Conservation (phyloP, 2,329 filamentous ascomycete genomes). For the Shiraia bambusicola region DNA sequence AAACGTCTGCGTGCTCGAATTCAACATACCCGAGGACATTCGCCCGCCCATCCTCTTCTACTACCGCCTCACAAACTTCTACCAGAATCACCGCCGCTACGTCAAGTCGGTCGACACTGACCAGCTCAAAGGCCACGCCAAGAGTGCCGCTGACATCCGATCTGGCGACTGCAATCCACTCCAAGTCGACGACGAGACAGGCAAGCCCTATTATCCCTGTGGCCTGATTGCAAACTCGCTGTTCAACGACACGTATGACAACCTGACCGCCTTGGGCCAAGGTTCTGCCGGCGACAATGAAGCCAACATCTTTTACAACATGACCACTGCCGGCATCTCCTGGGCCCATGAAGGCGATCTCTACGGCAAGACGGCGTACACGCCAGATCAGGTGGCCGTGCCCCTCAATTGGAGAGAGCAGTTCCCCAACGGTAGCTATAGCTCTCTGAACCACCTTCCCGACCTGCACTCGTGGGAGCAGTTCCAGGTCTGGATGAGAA, state of each 20-base stretch:
- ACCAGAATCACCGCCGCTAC: conserved; percentile 97
- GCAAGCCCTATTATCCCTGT: conserved; percentile 86
- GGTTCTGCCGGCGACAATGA: conserved; percentile 42
- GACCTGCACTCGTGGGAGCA: conserved; percentile 74
- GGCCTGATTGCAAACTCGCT: conserved; percentile 94
- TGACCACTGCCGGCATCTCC: conserved; percentile 78
- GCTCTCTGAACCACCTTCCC: conserved; percentile 63
- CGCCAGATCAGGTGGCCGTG: conserved; percentile 66
- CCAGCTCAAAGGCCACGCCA: conserved; percentile 74
- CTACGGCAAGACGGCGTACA: conserved; percentile 71
- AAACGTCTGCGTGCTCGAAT: conserved; percentile 69
- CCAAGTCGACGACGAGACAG: conserved; percentile 34
- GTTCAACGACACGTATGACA: conserved; percentile 89
- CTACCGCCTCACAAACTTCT: conserved; percentile 96
- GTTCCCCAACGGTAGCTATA: conserved; percentile 69
- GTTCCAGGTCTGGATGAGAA: conserved; percentile 99
- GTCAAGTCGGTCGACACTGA: conserved; percentile 83
- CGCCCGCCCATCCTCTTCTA: conserved; percentile 84
- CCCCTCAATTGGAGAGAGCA: conserved; percentile 81
- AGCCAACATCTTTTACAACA: conserved; percentile 61
- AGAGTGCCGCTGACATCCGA: conserved; percentile 62
- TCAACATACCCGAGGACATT: conserved; percentile 77
- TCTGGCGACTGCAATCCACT: conserved; percentile 76
- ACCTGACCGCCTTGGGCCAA: conserved; percentile 62
- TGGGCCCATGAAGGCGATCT: conserved; percentile 82